Base-by-base conservation (phyloP, 345 rosid genomes). In the Gossypium rotundifolium region DNA sequence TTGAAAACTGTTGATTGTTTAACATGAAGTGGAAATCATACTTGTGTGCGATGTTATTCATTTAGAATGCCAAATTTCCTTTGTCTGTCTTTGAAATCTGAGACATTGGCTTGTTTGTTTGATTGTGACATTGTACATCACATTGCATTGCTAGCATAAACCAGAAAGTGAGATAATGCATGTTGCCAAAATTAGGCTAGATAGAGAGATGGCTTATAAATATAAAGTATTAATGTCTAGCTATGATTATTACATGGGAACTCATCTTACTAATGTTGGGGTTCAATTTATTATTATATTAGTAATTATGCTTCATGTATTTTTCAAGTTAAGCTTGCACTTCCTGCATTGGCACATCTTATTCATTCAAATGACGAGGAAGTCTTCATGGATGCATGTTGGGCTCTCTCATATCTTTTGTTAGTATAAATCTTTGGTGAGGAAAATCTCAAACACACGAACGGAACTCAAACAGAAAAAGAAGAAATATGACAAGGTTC, bases 301-400 rank as follows among this genome's bases (percentile, higher is more conserved):
- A 46, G 27, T 7, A 38, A 23, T 11, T 11, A 33, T 75, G 51
- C 55, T 62, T 45, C 72, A 71, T 68, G 42, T 81, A 33, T 45
- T 76, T 68, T 76, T 73, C 82, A 93, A 93, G 92, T 91, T 64
- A 82, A 82, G 76, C 94, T 93, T 25, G 95, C 95, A 22, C 92
- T 94, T 73, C 97, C 98, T 23, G 89, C 93, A 11, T 90, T 92
- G 73, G 89, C 83, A 23, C 93, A 81, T 11, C 88, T 94, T 74
- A 83, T 94, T 73, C 91, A 92, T 81, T 92, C 95, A 8, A 89
- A 81, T 70, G 97, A 94, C 77, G 98, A 92, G 78, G 97, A 92
- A 85, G 98, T 94, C 71, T 80, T 94, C 77, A 90, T 92, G 1
- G 97, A 92, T 81, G 97, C 97, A 45, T 94, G 98, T 71, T 94